phyloP scores from a whole-genome alignment of 169 alveolate genomes.

The Cryptosporidium felis region DNA sequence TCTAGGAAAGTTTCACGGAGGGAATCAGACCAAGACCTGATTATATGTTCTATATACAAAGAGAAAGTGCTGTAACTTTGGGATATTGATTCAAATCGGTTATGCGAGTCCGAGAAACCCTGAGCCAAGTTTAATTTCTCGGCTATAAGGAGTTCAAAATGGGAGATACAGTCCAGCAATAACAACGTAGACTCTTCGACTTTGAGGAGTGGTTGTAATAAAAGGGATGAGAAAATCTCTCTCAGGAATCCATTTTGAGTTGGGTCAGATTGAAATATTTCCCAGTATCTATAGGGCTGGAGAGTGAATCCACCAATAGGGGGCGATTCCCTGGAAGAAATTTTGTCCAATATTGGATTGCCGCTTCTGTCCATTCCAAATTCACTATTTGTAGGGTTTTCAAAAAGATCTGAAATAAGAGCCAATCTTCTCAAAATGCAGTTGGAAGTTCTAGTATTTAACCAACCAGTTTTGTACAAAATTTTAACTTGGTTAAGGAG shows the following conservation, averaged over 20 bases:
- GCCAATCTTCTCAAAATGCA: slow-evolving; percentile 29
- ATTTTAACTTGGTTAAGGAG: neutral
- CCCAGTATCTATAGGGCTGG: slow-evolving; percentile 54
- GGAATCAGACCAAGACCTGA: slow-evolving; percentile 31
- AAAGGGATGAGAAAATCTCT: slow-evolving; percentile 26
- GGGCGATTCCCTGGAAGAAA: neutral
- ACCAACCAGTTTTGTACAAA: slow-evolving; percentile 28
- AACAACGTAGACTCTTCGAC: slow-evolving; percentile 18
- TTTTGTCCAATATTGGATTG: slow-evolving; percentile 30
- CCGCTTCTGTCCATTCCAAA: too few species aligned
- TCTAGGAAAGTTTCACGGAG: slow-evolving; percentile 20
- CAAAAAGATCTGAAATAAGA: neutral
- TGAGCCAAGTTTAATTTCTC: neutral
- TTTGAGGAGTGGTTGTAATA: slow-evolving; percentile 17
- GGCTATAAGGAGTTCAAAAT: slow-evolving; percentile 24
- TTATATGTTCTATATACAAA: slow-evolving; percentile 8
- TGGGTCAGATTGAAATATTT: slow-evolving; percentile 30
- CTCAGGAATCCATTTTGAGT: slow-evolving; percentile 15
- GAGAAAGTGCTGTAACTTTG: neutral
- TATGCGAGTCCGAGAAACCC: neutral
- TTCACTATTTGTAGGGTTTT: too few species aligned
- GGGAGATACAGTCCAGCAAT: slow-evolving; percentile 14
- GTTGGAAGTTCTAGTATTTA: neutral
- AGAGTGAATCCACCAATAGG: slow-evolving; percentile 25
- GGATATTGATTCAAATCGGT: neutral